Conservation (phyloP, 2,329 filamentous ascomycete genomes). For the Colletotrichum euphorbiae region DNA sequence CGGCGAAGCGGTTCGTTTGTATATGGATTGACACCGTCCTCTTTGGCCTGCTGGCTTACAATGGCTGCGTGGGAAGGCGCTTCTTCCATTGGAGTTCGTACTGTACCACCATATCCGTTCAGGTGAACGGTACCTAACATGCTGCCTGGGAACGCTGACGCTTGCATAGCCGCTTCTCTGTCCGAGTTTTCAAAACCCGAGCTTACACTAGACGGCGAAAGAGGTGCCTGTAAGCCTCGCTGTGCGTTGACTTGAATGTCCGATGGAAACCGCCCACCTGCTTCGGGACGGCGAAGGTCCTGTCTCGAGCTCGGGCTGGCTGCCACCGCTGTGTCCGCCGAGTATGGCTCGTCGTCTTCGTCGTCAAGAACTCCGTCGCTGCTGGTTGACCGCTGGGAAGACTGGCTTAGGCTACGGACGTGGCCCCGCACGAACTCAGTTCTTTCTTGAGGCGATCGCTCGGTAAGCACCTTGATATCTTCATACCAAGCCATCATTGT, state of each 20-base stretch:
- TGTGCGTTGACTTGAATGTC: slow-evolving; percentile 85
- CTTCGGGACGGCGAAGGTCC: slow-evolving; percentile 78
- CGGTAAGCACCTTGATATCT: slow-evolving; percentile 89
- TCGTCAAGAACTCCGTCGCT: slow-evolving; percentile 85
- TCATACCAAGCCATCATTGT: slow-evolving; percentile 98
- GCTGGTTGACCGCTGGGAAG: slow-evolving; percentile 71
- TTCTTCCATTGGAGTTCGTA: slow-evolving; percentile 59
- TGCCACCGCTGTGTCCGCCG: slow-evolving; percentile 66
- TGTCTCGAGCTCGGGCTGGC: slow-evolving; percentile 61
- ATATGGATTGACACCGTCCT: slow-evolving; percentile 70
- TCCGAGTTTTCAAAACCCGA: slow-evolving; percentile 67
- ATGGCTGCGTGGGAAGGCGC: slow-evolving; percentile 63
- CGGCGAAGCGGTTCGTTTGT: slow-evolving; percentile 57
- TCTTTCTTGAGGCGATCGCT: slow-evolving; percentile 88
- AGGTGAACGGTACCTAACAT: slow-evolving; percentile 7
- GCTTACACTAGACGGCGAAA: slow-evolving; percentile 85
- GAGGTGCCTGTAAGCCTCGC: slow-evolving; percentile 82
- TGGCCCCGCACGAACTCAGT: slow-evolving; percentile 88
- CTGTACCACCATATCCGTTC: slow-evolving; percentile 59
- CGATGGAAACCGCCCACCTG: slow-evolving; percentile 97
- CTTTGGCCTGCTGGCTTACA: slow-evolving; percentile 61
- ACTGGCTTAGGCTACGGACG: slow-evolving; percentile 79
- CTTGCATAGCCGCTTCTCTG: slow-evolving; percentile 69
- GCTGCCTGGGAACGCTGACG: slow-evolving; percentile 61
- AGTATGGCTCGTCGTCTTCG: slow-evolving; percentile 74